Base-by-base conservation (phyloP, 495 filamentous ascomycete genomes). In the Aspergillus coremiiformis region DNA sequence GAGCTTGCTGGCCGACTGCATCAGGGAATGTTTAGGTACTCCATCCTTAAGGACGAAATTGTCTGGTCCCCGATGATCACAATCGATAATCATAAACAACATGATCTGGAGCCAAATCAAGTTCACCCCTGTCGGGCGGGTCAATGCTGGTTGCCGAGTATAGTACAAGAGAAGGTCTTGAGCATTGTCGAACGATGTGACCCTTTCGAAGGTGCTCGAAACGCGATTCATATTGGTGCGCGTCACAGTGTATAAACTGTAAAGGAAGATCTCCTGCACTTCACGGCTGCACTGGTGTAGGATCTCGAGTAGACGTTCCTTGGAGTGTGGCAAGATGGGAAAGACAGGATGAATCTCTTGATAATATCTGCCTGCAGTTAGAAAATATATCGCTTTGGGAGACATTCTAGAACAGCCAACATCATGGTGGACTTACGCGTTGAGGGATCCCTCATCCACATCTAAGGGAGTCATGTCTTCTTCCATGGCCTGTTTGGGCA, bases 211-310 rank as follows among this genome's bases (percentile, higher is more conserved):
- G 10, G 62, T 64, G 29, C 59, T 49, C 0, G 59, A 59, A 11
- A 74, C 61, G 12, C 71, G 71, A 15, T 66, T 59, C 27, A 68
- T 44, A 51, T 74, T 68, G 19, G 70, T 70, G 29, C 66, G 66
- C 32, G 70, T 75, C 19, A 66, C 62, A 6, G 71, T 66, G 44
- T 84, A 81, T 5, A 94, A 70, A 4, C 86, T 84, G 51, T 83
- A 78, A 21, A 84, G 68, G 58, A 93, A 90, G 0, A 84, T 86
- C 42, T 87, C 83, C 47, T 86, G 82, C 5, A 89, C 70, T 11
- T 73, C 65, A 7, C 72, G 58, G 5, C 81, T 78, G 58, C 82
- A 84, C 45, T 80, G 76, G 9, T 78, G 74, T 17, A 93, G 66
- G 35, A 84, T 71, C 11, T 77, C 76, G 37, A 82, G 71, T 3